A percentile compares a stretch with the other conserved stretches of the same genome.
These are phyloP conservation scores for Leptosphaerulina australis DNA, from an alignment of 2,329 filamentous ascomycete species.

Conservation along the genomic window DNA sequence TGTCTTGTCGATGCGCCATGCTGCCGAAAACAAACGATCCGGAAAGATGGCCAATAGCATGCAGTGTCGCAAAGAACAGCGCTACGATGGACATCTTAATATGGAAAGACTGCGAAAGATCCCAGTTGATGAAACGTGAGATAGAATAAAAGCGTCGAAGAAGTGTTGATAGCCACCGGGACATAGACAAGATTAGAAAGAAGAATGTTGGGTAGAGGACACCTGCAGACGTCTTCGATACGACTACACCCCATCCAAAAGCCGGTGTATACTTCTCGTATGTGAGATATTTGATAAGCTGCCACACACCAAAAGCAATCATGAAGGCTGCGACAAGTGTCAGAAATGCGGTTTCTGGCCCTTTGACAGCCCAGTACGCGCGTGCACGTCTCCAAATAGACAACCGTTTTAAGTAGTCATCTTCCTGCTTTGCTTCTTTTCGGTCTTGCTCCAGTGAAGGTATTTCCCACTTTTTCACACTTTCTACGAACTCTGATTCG, in stretches of 20 bases:
- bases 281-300: slow-evolving; percentile 60
- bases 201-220: slow-evolving; percentile 64
- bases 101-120: slow-evolving; percentile 62
- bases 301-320: slow-evolving; percentile 62
- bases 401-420: slow-evolving; percentile 56
- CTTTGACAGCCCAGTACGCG: slow-evolving; percentile 63
- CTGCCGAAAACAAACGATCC: slow-evolving; percentile 61
- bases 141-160: slow-evolving; percentile 59
- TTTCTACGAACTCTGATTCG: slow-evolving; percentile 54
- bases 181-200: slow-evolving; percentile 65
- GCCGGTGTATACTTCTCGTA: slow-evolving; percentile 54
- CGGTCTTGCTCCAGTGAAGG: slow-evolving; percentile 57
- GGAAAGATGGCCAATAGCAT: slow-evolving; percentile 61
- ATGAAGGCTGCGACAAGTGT: slow-evolving; percentile 56
- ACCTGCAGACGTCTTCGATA: slow-evolving; percentile 62
- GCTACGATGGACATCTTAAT: slow-evolving; percentile 61
- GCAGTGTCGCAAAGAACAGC: slow-evolving; percentile 58
- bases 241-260: slow-evolving; percentile 62
- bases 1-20: slow-evolving; percentile 51
- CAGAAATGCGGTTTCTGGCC: slow-evolving; percentile 59
- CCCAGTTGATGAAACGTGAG: slow-evolving; percentile 64
- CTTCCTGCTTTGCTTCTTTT: slow-evolving; percentile 55
- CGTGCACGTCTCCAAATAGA: slow-evolving; percentile 55
- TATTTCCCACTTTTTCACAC: slow-evolving; percentile 56
- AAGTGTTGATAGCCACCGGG: slow-evolving; percentile 61